A percentile compares a stretch with the other conserved stretches of the same genome.
These are phyloP conservation scores for Calocybe gangraenosa DNA, from an alignment of 768 basidiomycete genomes.

Conservation along the genomic window DNA sequence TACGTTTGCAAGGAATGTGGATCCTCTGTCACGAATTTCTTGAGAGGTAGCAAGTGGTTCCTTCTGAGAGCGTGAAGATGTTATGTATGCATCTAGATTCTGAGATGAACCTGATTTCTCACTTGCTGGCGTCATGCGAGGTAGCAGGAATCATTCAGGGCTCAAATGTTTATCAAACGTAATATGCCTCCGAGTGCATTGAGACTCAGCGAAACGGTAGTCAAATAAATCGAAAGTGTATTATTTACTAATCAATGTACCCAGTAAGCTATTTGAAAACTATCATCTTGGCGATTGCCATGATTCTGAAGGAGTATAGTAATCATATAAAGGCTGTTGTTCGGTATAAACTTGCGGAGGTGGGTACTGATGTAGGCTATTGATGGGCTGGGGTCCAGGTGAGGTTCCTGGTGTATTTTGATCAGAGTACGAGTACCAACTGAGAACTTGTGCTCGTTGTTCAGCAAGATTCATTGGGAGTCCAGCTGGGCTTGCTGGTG, in stretches of 20 bases:
- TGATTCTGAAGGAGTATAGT: background rate
- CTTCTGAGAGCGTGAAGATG: constrained; percentile 38
- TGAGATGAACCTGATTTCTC: background rate
- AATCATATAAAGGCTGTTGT: background rate
- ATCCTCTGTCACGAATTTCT: constrained; percentile 73
- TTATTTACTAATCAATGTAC: background rate
- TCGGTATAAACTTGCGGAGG: background rate
- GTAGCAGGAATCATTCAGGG: background rate
- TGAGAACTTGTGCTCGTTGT: background rate
- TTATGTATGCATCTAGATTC: constrained; percentile 52
- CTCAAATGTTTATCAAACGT: too few species aligned
- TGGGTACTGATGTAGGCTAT: background rate
- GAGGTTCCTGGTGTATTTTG: background rate
- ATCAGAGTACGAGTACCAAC: constrained; percentile 3
- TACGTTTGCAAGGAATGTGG: constrained; percentile 64
- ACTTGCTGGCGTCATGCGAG: constrained; percentile 5
- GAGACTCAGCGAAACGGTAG: background rate
- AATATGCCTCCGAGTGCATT: too few species aligned
- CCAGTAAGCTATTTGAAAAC: too few species aligned
- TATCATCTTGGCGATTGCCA: background rate
- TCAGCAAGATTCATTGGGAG: background rate
- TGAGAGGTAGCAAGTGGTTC: constrained; percentile 55
- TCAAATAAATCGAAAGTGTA: background rate
- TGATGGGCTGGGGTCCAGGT: background rate
- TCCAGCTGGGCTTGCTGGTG: background rate